phyloP scores from a whole-genome alignment of 2,329 filamentous ascomycete genomes.

The Pseudodiploospora longispora region DNA sequence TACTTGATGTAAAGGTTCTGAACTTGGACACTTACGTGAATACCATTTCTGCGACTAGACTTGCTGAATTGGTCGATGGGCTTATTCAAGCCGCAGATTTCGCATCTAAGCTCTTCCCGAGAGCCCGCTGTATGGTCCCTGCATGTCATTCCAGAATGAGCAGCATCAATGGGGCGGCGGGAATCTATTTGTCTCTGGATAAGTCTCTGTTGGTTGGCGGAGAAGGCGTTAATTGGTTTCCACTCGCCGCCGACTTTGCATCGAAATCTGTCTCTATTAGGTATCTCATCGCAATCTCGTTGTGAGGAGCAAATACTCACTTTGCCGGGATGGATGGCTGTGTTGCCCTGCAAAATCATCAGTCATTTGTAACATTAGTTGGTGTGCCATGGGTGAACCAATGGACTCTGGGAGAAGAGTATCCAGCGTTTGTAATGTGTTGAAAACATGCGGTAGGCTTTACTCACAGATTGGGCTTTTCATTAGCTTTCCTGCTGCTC shows the following conservation, averaged over 20 bases:
- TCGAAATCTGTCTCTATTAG: conserved; percentile 17
- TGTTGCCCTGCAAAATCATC: conserved; percentile 4
- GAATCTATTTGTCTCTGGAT: conserved; percentile 13
- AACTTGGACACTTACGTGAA: conserved; percentile 18
- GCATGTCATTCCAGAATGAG: conserved; percentile 29
- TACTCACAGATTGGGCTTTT: too few relatives aligned
- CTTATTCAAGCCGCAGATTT: conserved; percentile 21
- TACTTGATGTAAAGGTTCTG: background rate
- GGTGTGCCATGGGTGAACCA: too few relatives aligned
- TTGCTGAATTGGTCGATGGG: conserved; percentile 22
- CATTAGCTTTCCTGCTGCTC: too few relatives aligned
- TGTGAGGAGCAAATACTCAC: conserved; percentile 3
- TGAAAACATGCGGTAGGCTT: too few relatives aligned
- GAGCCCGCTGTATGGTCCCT: conserved; percentile 21
- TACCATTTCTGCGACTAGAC: conserved; percentile 17
- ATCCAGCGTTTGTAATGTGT: too few relatives aligned
- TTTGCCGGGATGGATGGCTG: conserved; percentile 2
- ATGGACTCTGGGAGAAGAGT: too few relatives aligned
- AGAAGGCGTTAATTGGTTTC: conserved; percentile 24
- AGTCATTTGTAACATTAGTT: too few relatives aligned
- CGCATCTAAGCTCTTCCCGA: conserved; percentile 21
- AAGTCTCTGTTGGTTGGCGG: conserved; percentile 22
- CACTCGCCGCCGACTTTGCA: conserved; percentile 30
- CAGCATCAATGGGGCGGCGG: conserved; percentile 14
- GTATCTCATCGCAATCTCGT: background rate